Percentiles rank a stretch among this genome's conserved stretches.
phyloP scores from a whole-genome alignment of 2,329 filamentous ascomycete genomes.

The Cytospora leucostoma region DNA sequence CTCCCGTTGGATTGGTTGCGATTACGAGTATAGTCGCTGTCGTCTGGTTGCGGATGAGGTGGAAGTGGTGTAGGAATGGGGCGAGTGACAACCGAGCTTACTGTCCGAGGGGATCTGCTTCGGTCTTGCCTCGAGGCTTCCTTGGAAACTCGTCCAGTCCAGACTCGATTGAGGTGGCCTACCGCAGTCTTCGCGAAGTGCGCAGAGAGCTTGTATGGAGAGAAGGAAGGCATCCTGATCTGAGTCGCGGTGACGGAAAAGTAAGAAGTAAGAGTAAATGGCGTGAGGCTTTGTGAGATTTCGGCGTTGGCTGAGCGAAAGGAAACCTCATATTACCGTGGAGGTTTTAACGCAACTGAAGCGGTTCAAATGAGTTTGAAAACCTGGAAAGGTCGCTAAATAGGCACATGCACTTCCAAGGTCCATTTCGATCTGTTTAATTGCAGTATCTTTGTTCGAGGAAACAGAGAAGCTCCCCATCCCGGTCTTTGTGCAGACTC shows the following conservation, averaged over 20 bases:
- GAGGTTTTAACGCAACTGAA: neutral
- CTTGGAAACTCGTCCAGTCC: constrained; percentile 20
- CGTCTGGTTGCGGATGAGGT: neutral
- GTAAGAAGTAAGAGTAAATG: constrained; percentile 2
- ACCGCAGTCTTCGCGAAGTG: constrained; percentile 7
- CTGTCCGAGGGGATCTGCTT: neutral
- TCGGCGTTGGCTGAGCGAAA: constrained; percentile 1
- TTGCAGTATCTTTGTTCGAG: neutral
- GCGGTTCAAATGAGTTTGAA: constrained; percentile 2
- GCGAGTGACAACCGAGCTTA: neutral
- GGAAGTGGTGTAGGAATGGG: neutral
- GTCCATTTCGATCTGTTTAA: neutral
- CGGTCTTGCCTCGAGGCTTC: neutral
- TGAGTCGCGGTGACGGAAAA: neutral
- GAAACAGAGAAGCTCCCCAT: neutral
- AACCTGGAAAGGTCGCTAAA: neutral
- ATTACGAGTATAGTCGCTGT: neutral
- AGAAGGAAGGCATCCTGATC: constrained; percentile 17
- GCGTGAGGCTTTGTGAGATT: constrained; percentile 9
- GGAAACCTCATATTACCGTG: constrained; percentile 4
- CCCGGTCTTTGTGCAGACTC: neutral
- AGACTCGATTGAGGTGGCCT: constrained; percentile 7
- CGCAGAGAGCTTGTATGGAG: constrained; percentile 15
- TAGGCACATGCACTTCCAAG: neutral
- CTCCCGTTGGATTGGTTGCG: neutral